These are phyloP conservation scores for Diaporthe longicolla DNA, from an alignment of 2,329 filamentous ascomycete genomes.

Conservation along the genomic window DNA sequence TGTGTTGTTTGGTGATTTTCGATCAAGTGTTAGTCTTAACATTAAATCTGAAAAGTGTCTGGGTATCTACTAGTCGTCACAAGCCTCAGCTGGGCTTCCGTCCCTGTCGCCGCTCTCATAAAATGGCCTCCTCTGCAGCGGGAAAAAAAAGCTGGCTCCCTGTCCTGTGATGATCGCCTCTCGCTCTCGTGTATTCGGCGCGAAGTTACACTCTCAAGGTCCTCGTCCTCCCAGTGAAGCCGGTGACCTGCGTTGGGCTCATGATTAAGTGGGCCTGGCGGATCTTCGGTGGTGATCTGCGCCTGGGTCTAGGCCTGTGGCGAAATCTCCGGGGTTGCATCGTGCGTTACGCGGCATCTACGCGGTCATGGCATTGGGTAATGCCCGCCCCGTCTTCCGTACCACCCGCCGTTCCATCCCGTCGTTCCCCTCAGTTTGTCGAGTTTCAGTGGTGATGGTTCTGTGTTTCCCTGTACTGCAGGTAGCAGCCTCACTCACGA, in stretches of 20 bases:
- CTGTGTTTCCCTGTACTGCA: neutral
- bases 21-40: neutral
- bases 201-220: constrained; percentile 4
- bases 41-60: neutral
- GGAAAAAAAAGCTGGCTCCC: neutral
- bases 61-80: constrained; percentile 25
- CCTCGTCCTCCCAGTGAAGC: neutral
- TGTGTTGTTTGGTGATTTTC: neutral
- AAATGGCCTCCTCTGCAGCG: neutral
- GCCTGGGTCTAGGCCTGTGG: neutral
- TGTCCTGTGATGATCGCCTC: constrained; percentile 11
- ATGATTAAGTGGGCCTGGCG: constrained; percentile 3
- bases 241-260: neutral
- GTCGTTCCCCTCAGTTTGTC: neutral
- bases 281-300: neutral
- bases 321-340: constrained; percentile 7
- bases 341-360: constrained; percentile 13
- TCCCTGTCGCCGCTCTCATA: neutral
- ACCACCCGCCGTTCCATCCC: neutral
- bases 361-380: neutral
- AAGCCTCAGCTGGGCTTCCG: neutral
- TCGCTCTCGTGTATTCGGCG: constrained; percentile 22
- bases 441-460: neutral
- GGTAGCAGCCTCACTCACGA: neutral
- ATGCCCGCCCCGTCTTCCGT: neutral